Evolutionary conservation across 352 stramenopile species (phyloP).

Genomic region (Phytophthora pistaciae): DNA sequence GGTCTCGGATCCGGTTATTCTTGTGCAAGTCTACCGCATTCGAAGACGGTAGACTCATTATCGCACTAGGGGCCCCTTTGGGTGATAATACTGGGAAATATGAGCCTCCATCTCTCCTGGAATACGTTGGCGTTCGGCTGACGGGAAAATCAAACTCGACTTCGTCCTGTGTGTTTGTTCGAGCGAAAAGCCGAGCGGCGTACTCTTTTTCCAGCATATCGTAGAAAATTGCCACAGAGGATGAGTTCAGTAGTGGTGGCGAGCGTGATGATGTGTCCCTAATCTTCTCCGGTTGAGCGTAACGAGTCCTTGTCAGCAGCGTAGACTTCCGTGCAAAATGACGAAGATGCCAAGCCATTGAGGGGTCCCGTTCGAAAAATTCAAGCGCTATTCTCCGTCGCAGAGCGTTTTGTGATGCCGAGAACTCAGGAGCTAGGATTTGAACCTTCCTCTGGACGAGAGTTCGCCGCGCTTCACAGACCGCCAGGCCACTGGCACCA

Average conservation of each 20-base stretch:
- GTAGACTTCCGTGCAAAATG: constrained; percentile 30
- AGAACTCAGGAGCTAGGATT: constrained; percentile 50
- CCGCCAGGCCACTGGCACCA: constrained; percentile 61
- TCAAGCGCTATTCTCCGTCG: constrained; percentile 39
- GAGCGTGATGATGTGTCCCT: constrained; percentile 9
- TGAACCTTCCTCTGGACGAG: constrained; percentile 34
- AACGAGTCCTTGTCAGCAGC: constrained; percentile 15
- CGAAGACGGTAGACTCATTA: background rate
- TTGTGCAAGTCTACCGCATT: constrained; percentile 52
- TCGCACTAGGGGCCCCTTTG: constrained; percentile 13
- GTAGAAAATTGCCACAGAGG: constrained; percentile 56
- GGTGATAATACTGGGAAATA: constrained; percentile 15
- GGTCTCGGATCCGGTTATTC: constrained; percentile 57
- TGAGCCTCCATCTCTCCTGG: constrained; percentile 7
- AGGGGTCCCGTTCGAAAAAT: constrained; percentile 53
- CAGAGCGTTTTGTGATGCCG: constrained; percentile 26
- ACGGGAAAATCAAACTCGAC: constrained; percentile 5
- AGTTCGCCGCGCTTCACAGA: constrained; percentile 19
- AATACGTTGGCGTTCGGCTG: constrained; percentile 15
- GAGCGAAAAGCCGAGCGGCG: constrained; percentile 10
- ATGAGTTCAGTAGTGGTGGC: background rate
- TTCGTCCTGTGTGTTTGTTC: constrained; percentile 7
- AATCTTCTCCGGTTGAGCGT: constrained; percentile 3
- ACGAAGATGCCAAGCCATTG: constrained; percentile 39
- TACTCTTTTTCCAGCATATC: constrained; percentile 42